phyloP scores from a whole-genome alignment of 2,329 filamentous ascomycete genomes.

The Orbilia blumenaviensis region DNA sequence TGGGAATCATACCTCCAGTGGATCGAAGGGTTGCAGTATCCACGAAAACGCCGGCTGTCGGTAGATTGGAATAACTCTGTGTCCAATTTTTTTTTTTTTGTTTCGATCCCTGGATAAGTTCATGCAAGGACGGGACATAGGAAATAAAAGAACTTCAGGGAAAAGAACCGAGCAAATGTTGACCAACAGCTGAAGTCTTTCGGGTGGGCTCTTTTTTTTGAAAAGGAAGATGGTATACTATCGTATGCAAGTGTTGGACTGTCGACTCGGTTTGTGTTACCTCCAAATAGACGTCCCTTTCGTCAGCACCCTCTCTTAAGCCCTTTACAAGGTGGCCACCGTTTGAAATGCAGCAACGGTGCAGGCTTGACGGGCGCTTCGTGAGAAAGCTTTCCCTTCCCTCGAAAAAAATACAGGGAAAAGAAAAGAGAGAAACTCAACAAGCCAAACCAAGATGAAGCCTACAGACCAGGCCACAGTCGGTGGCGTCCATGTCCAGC shows the following conservation, averaged over 20 bases:
- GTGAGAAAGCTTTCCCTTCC: not conserved
- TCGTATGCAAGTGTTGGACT: not conserved
- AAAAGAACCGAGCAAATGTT: not conserved
- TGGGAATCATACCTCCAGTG: too few species aligned
- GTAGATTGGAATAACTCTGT: constrained; percentile 4
- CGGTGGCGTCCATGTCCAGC: not conserved
- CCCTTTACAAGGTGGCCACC: not conserved
- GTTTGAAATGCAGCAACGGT: not conserved
- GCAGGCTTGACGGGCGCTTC: not conserved
- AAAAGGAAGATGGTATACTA: not conserved
- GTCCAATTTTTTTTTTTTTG: not conserved
- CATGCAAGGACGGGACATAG: constrained; percentile 8
- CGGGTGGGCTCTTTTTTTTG: not conserved
- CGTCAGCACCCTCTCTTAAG: not conserved
- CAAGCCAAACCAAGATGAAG: not conserved
- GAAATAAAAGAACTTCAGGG: not conserved
- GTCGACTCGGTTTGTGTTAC: not conserved
- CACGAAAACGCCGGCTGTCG: constrained; percentile 6
- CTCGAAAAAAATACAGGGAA: not conserved
- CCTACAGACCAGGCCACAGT: not conserved
- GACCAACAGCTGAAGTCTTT: not conserved
- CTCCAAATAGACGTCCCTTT: not conserved
- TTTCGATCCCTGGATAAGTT: constrained; percentile 11
- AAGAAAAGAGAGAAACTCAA: not conserved
- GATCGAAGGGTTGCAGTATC: not conserved